A percentile compares a stretch with the other conserved stretches of the same genome.
phyloP scores from a whole-genome alignment of 495 filamentous ascomycete species.

The Darksidea phi region DNA sequence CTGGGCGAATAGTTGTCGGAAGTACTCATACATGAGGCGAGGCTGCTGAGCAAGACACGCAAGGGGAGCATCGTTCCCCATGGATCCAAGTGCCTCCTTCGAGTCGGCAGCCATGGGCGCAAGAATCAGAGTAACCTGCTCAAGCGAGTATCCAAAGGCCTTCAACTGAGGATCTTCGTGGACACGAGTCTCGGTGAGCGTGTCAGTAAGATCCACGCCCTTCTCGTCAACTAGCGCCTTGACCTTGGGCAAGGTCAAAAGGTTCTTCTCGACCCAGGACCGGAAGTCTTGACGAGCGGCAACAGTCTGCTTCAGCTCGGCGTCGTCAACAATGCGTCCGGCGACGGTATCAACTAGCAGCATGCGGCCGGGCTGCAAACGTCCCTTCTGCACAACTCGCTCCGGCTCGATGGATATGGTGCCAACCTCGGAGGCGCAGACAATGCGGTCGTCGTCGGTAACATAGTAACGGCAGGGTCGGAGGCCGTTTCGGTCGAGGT shows the following conservation, averaged over 20 bases:
- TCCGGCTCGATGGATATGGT: slow-evolving; percentile 92
- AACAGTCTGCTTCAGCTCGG: slow-evolving; percentile 88
- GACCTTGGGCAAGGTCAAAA: slow-evolving; percentile 79
- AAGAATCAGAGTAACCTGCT: slow-evolving; percentile 91
- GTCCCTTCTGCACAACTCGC: slow-evolving; percentile 88
- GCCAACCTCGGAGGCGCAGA: slow-evolving; percentile 97
- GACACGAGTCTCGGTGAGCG: slow-evolving; percentile 69
- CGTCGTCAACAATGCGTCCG: slow-evolving; percentile 93
- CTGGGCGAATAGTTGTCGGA: slow-evolving; percentile 97
- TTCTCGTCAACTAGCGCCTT: slow-evolving; percentile 57
- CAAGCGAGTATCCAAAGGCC: slow-evolving; percentile 94
- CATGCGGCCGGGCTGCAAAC: slow-evolving; percentile 96
- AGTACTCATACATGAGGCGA: slow-evolving; percentile 94
- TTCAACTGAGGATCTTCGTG: slow-evolving; percentile 83
- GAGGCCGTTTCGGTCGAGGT: slow-evolving; percentile 96
- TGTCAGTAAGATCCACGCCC: slow-evolving; percentile 61
- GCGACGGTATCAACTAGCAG: slow-evolving; percentile 93
- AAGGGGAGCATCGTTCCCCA: slow-evolving; percentile 97
- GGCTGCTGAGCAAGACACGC: slow-evolving; percentile 88
- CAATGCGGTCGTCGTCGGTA: slow-evolving; percentile 95
- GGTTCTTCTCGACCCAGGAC: slow-evolving; percentile 82
- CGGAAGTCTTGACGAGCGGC: slow-evolving; percentile 82
- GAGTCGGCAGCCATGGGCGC: slow-evolving; percentile 98
- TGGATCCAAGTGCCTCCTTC: slow-evolving; percentile 98
- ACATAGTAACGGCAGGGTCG: slow-evolving; percentile 98